Percentiles rank a stretch among this genome's conserved stretches.
Conservation (phyloP, 805 yeast genomes). For the Millerozyma miso region DNA sequence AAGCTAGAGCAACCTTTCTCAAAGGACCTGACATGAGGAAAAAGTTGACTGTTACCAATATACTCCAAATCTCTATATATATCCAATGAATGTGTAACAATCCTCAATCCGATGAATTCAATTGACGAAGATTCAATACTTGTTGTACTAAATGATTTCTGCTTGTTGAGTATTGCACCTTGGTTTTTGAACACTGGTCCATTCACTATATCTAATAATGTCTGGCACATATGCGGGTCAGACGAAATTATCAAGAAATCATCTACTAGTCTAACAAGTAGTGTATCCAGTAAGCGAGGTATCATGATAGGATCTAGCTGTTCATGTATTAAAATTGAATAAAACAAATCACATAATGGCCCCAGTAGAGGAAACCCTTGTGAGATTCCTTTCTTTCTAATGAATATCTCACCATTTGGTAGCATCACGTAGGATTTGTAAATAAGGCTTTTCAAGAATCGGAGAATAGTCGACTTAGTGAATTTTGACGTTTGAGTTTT, state of each 20-base stretch:
- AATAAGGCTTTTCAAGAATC: constrained; percentile 49
- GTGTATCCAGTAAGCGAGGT: constrained; percentile 13
- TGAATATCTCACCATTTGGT: constrained; percentile 24
- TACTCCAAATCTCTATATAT: constrained; percentile 10
- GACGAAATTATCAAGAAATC: constrained; percentile 75
- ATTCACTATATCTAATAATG: constrained; percentile 14
- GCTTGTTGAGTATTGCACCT: constrained; percentile 34
- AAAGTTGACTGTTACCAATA: constrained; percentile 7
- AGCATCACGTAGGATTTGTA: constrained; percentile 44
- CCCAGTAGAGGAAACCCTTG: constrained; percentile 84
- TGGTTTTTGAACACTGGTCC: constrained; percentile 18
- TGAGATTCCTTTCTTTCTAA: constrained; percentile 66
- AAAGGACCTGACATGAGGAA: constrained; percentile 12
- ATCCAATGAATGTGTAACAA: constrained; percentile 18
- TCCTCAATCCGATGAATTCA: constrained; percentile 29
- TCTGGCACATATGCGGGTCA: constrained; percentile 16
- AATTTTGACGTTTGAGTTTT: constrained; percentile 30
- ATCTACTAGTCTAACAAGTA: constrained; percentile 69
- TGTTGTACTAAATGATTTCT: constrained; percentile 20
- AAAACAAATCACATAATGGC: constrained; percentile 67
- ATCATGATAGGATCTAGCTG: constrained; percentile 15
- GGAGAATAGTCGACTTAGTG: constrained; percentile 40
- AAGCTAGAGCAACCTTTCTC: constrained; percentile 17
- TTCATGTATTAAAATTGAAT: constrained; percentile 54
- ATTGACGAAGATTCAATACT: constrained; percentile 1